A percentile compares a stretch with the other conserved stretches of the same genome.
These are phyloP conservation scores for Trichoderma koningiopsis DNA, from an alignment of 2,329 filamentous ascomycete genomes.

Conservation along the genomic window DNA sequence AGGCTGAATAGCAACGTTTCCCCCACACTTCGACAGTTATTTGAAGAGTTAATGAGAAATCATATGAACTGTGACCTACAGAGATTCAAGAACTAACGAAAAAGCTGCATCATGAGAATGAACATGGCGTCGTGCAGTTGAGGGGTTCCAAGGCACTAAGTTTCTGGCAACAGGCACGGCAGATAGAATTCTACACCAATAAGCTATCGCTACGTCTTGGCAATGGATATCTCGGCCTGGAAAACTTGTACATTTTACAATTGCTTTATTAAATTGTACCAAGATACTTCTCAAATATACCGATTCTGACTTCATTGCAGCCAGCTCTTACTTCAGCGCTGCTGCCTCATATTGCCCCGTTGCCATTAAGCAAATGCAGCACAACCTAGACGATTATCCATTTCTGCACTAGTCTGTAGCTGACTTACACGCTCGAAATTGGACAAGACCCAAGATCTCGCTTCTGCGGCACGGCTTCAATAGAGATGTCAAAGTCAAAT, in stretches of 20 bases:
- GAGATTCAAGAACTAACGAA: background rate
- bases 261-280: background rate
- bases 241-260: background rate
- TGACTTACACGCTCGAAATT: conserved; percentile 19
- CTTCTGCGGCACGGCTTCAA: conserved; percentile 32
- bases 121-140: background rate
- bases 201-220: background rate
- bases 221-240: background rate
- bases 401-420: background rate
- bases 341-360: background rate
- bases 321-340: background rate
- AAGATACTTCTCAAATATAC: background rate
- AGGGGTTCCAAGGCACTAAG: background rate
- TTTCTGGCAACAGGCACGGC: background rate
- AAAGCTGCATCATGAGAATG: background rate
- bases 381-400: background rate
- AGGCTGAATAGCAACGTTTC: conserved; percentile 4
- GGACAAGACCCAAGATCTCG: conserved; percentile 31
- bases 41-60: background rate
- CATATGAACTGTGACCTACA: background rate
- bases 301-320: background rate
- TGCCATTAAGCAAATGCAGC: background rate
- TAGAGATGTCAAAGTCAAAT: conserved; percentile 86
- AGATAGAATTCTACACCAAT: conserved; percentile 21
- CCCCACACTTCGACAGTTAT: background rate